These are phyloP conservation scores for Viola odorata DNA, from an alignment of 345 rosid genomes.

Conservation along the genomic window DNA sequence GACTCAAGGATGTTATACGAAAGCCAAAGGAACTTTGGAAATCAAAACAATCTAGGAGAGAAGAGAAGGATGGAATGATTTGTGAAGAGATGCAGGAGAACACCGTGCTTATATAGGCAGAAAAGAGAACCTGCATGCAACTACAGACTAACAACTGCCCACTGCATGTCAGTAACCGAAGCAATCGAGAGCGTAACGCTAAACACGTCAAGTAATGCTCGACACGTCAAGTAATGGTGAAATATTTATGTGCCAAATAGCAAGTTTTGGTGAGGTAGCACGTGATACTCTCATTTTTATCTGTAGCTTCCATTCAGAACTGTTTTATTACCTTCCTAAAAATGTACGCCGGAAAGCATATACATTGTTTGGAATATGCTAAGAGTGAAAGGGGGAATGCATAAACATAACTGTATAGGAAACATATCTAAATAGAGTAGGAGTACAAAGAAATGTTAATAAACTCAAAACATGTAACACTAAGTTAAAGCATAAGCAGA, in stretches of 20 bases:
- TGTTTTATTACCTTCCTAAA: neutral
- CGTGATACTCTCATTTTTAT: neutral
- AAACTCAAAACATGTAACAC: too few species aligned
- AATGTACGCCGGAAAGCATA: neutral
- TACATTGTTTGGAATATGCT: neutral
- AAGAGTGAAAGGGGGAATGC: neutral
- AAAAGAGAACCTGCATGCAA: constrained; percentile 6
- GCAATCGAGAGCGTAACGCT: neutral
- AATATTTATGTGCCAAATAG: neutral
- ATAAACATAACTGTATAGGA: neutral
- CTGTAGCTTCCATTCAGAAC: neutral
- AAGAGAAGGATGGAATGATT: neutral
- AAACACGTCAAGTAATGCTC: neutral
- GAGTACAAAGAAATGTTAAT: too few species aligned
- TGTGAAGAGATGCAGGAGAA: neutral
- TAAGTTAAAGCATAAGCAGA: too few species aligned
- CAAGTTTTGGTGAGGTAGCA: neutral
- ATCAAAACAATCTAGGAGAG: neutral
- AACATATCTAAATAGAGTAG: too few species aligned
- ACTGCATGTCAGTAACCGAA: neutral
- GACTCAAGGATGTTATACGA: neutral
- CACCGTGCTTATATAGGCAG: neutral
- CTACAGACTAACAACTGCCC: constrained; percentile 4
- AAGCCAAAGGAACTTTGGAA: neutral
- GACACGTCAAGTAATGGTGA: neutral